Evolutionary conservation across 1,139 yeast species (phyloP).

Genomic region (Pneumocystis jirovecii): DNA sequence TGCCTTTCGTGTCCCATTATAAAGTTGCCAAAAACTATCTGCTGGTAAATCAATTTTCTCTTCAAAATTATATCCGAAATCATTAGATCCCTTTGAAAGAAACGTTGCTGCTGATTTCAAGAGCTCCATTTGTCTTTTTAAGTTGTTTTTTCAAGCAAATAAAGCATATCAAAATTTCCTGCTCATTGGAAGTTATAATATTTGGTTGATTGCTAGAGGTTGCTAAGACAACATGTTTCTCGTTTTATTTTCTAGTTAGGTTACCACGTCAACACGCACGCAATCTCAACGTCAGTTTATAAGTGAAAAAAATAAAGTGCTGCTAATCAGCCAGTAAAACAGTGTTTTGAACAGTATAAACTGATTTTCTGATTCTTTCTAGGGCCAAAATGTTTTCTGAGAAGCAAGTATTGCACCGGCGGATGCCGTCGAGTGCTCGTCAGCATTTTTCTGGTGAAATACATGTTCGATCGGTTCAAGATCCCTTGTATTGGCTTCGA

Average conservation of each 20-base stretch:
- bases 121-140: background rate
- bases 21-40: conserved; percentile 16
- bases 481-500: background rate
- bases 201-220: no score
- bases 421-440: background rate
- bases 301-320: background rate
- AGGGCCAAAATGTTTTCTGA: background rate
- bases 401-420: background rate
- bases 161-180: background rate
- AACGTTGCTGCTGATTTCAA: background rate
- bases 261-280: no score
- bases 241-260: no score
- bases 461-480: background rate
- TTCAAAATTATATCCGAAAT: conserved; percentile 12
- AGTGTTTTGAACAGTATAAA: background rate
- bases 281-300: no score
- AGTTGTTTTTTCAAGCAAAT: background rate
- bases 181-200: background rate
- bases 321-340: background rate
- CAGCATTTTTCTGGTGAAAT: background rate
- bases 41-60: conserved; percentile 14
- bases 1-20: conserved; percentile 16
- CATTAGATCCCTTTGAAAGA: background rate
- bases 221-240: no score
- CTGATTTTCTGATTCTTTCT: background rate